Conservation (phyloP, 2,329 filamentous ascomycete species). For the Ceratocystis eucalypticola region DNA sequence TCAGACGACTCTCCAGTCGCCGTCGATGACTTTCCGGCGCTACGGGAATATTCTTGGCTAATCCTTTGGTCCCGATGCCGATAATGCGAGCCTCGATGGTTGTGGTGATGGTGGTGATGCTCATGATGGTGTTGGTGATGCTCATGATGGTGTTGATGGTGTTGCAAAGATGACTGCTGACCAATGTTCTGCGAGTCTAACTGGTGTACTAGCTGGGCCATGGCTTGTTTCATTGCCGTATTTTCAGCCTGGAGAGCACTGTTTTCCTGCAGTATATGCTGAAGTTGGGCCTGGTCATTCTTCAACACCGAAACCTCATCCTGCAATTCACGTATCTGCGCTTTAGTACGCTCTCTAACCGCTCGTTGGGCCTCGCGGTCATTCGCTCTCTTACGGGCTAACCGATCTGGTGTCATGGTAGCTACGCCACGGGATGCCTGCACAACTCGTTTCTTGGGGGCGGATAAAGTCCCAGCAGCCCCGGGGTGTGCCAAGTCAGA, state of each 20-base stretch:
- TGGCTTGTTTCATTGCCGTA: constrained; percentile 51
- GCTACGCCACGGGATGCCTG: constrained; percentile 29
- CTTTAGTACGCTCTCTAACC: constrained; percentile 69
- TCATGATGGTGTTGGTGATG: constrained; percentile 13
- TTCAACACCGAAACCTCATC: constrained; percentile 18
- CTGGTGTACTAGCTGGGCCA: constrained; percentile 17
- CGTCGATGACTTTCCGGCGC: neutral
- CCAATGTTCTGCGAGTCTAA: constrained; percentile 14
- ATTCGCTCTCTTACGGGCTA: constrained; percentile 52
- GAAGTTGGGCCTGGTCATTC: constrained; percentile 44
- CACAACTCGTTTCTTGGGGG: constrained; percentile 9
- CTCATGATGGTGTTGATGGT: constrained; percentile 13
- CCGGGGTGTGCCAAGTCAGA: constrained; percentile 10
- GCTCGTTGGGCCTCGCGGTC: constrained; percentile 71
- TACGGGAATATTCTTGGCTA: neutral
- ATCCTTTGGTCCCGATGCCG: constrained; percentile 5
- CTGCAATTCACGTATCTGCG: constrained; percentile 56
- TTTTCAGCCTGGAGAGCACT: constrained; percentile 68
- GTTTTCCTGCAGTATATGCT: constrained; percentile 60
- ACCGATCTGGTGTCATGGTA: constrained; percentile 59
- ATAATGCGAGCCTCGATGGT: constrained; percentile 10
- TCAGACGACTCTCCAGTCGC: neutral
- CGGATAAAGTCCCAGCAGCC: constrained; percentile 14
- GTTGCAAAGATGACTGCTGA: neutral
- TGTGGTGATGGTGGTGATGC: constrained; percentile 14